Evolutionary conservation across 2,329 filamentous ascomycete species (phyloP), one percentile per base, ranked within the genome.

Genomic region (Beauveria sp.): DNA sequence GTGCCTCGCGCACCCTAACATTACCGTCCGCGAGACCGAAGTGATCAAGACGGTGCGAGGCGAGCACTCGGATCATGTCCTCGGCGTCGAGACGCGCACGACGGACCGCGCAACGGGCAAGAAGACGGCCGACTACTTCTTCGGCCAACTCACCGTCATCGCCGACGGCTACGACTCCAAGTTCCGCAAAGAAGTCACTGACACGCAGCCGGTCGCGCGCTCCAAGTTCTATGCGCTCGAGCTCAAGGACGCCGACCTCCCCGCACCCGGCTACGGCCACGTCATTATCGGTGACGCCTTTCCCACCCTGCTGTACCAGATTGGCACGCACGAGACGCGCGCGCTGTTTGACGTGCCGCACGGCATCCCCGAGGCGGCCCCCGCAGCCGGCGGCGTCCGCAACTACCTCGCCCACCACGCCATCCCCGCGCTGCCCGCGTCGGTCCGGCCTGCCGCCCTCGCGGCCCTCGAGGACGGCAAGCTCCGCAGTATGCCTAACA

Each of bases 181-280:
- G 70, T 97, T 98, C 78, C 87, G 95, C 67, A 93, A 93, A 74
- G 81, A 89, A 65, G 86, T 90, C 70, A 84, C 93, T 62, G 77
- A 79, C 30, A 81, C 84, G 62, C 77, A 81, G 1, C 90, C 93
- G 7, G 73, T 88, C 54, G 85, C 91, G 52, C 87, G 87, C 69
- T 93, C 88, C 69, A 95, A 91, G 76, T 99, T 99, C 78, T 98
- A 90, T 78, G 95, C 88, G 12, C 83, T 99, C 40, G 93, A 99
- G 74, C 83, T 99, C 65, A 90, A 95, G 70, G 93, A 98, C 73
- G 91, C 90, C 61, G 81, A 87, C 26, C 83, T 98, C 10, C 91
- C 92, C 2, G 80, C 83, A 58, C 84, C 86, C 1, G 79, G 86
- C 64, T 90, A 91, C 72, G 95, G 93, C 22, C 92, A 96, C 74